Base-by-base conservation (phyloP, 75 land plant genomes). In the Picea sitchensis region DNA sequence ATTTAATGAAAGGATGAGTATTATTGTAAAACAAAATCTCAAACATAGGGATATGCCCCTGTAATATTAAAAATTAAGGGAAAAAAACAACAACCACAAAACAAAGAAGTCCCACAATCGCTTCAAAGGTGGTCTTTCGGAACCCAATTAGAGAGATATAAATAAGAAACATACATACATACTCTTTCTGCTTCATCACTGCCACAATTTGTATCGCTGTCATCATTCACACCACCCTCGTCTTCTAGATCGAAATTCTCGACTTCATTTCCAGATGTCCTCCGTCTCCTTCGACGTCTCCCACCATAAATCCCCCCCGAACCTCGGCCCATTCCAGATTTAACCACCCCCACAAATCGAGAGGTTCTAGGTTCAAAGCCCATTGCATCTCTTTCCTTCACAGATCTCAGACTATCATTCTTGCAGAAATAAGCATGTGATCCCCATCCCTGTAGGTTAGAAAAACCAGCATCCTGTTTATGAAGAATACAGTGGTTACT, bases 221-320 rank as follows among this genome's bases (percentile, higher is more conserved):
- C 69, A 65, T 31, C 34, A 8, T n/a, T 18, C 21, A 18, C 6
- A 18, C 21, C 63, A 18, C 21, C 20, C 21, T 61, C 31, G 14
- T 31, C 69, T 31, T 65, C 31, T 26, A 0, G 69, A 65, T 26
- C 21, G 9, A 65, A 31, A 31, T 65, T 13, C 2, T 65, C 69
- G 13, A 17, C 31, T 26, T 65, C 21, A 26, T 65, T 65, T 3
- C 21, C 14, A 31, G 56, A 11, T 11, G 38, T 62, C 65, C 80
- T 79, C 30, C 80, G 13, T 2, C 67, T 36, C 56, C 65, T 36
- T 51, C 36, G 23, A 2, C 38, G 38, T 54, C 76, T 79, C 6
- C 72, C 2, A 0, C 80, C 73, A 63, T 79, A 1, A 20, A 79
- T 21, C 0, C 56, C 80, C 36, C 75, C 73, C 56, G 80, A 79